A percentile compares a stretch with the other conserved stretches of the same genome.
These are phyloP conservation scores for Capsella rubella DNA, from an alignment of 441 rosid genomes.

Conservation along the genomic window DNA sequence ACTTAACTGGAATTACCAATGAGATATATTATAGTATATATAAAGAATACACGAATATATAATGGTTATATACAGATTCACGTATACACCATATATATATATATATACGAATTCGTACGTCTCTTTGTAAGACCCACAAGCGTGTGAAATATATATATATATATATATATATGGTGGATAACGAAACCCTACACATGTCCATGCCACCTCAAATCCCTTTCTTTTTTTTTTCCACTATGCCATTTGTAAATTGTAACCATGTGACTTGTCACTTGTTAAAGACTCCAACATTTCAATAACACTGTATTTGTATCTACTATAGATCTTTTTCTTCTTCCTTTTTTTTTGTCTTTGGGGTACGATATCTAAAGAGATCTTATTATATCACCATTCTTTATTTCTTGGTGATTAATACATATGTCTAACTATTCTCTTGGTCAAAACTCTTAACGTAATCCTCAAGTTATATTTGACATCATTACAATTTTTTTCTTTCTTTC, in stretches of 20 bases:
- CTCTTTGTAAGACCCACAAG: conserved; percentile 24
- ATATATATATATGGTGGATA: conserved; percentile 11
- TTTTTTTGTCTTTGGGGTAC: no score
- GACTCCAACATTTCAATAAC: not conserved
- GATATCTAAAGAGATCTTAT: not conserved
- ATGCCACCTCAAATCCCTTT: conserved; percentile 28
- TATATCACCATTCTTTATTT: not conserved
- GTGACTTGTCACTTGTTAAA: conserved; percentile 20
- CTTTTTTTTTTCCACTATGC: conserved; percentile 6
- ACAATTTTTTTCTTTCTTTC: not conserved
- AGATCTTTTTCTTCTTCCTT: no score
- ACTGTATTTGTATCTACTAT: not conserved
- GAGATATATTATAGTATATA: not conserved
- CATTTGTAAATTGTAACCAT: conserved; percentile 31
- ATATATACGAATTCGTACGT: conserved; percentile 8
- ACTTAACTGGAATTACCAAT: no score
- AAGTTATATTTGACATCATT: no score
- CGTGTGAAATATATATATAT: not conserved
- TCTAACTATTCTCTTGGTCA: not conserved
- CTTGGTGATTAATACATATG: not conserved
- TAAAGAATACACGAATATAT: not conserved
- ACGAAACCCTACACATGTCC: conserved; percentile 38
- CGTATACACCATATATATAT: not conserved
- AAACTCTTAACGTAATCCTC: conserved; percentile 2
- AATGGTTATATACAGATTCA: not conserved